Evolutionary conservation across 2,329 filamentous ascomycete genomes (phyloP).

Genomic region (Penicillium polonicum): DNA sequence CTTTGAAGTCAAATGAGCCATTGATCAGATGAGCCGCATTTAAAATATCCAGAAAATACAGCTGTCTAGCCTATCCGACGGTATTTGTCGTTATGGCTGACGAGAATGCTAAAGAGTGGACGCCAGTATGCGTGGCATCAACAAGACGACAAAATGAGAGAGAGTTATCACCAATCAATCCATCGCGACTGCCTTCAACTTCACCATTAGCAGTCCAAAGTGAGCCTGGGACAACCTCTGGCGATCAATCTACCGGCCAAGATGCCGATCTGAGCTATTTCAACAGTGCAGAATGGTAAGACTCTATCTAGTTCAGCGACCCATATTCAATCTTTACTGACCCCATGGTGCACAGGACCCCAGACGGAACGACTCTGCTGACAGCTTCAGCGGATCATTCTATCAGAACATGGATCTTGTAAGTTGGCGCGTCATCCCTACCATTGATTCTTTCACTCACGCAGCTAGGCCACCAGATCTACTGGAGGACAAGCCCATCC

Average conservation of each 20-base stretch:
- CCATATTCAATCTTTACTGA: slow-evolving; percentile 1
- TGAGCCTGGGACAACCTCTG: neutral
- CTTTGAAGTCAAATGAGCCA: neutral
- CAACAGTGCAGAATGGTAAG: slow-evolving; percentile 49
- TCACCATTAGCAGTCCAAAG: neutral
- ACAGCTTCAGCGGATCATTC: slow-evolving; percentile 53
- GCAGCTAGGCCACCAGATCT: slow-evolving; percentile 47
- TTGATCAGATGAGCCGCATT: neutral
- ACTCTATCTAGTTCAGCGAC: neutral
- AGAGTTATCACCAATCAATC: neutral
- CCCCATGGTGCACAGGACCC: slow-evolving; percentile 38
- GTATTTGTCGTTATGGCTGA: slow-evolving; percentile 13
- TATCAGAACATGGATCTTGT: slow-evolving; percentile 57
- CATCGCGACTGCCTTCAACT: neutral
- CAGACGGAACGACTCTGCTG: slow-evolving; percentile 59
- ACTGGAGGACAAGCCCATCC: slow-evolving; percentile 41
- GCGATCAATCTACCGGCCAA: neutral
- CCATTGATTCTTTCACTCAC: slow-evolving; percentile 9
- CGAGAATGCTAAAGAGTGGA: neutral
- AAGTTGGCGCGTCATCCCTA: slow-evolving; percentile 18
- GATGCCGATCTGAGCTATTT: slow-evolving; percentile 36
- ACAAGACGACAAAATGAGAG: slow-evolving; percentile 13
- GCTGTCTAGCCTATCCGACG: too few relatives aligned
- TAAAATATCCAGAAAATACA: neutral
- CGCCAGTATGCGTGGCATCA: slow-evolving; percentile 32